These are phyloP conservation scores for Ogataea saltuana DNA, from an alignment of 805 yeast genomes.

Conservation along the genomic window DNA sequence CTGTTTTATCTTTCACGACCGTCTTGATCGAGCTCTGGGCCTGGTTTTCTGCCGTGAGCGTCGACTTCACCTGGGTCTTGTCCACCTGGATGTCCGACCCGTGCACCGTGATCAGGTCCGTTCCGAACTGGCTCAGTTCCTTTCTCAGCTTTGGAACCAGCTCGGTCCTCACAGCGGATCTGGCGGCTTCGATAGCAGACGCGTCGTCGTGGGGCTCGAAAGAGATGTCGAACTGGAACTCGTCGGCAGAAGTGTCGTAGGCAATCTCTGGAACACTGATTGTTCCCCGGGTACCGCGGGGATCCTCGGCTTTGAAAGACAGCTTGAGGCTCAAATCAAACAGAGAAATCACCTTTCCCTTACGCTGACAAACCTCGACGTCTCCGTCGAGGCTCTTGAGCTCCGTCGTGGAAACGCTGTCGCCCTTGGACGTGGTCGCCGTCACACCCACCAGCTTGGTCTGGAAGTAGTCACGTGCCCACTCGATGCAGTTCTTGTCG, in stretches of 20 bases:
- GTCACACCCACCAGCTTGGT: constrained; percentile 56
- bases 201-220: constrained; percentile 55
- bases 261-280: constrained; percentile 90
- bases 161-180: constrained; percentile 47
- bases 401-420: constrained; percentile 39
- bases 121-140: constrained; percentile 65
- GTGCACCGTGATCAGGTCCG: constrained; percentile 70
- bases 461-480: constrained; percentile 80
- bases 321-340: constrained; percentile 77
- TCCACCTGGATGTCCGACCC: constrained; percentile 88
- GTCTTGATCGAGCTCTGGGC: constrained; percentile 30
- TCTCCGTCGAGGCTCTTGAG: constrained; percentile 83
- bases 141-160: constrained; percentile 72
- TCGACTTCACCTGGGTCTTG: constrained; percentile 60
- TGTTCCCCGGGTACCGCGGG: constrained; percentile 53
- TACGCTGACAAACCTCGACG: constrained; percentile 94
- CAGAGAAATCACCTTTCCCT: constrained; percentile 91
- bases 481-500: constrained; percentile 91
- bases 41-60: constrained; percentile 54
- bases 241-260: constrained; percentile 84
- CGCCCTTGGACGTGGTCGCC: constrained; percentile 35
- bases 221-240: constrained; percentile 79
- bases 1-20: constrained; percentile 31
- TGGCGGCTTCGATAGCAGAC: constrained; percentile 46
- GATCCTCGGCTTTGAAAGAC: constrained; percentile 49